Evolutionary conservation across 176 grass and related monocot genomes (phyloP), one percentile per base, ranked within the genome.

Genomic region (Musa itinerans): DNA sequence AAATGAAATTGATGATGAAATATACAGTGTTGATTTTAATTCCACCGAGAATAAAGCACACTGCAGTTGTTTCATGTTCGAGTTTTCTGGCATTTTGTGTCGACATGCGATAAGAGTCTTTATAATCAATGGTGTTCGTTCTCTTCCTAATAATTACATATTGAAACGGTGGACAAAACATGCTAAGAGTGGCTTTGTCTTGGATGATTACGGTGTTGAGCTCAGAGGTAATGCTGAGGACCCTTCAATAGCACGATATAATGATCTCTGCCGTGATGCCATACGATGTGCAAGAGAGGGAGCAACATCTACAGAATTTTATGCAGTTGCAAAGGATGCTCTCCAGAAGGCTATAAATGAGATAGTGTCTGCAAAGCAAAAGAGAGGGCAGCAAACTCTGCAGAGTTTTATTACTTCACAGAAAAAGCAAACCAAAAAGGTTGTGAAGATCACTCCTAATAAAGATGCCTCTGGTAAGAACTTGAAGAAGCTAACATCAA

Each of bases 151-250:
- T 69, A 73, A 86, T 66, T 93, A 89, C 80, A 87, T 94, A 34
- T 78, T 99, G 80, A 94, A 93, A 88, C 86, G 88, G 75, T 99
- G 95, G 95, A 89, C 95, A 69, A 99, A 87, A 19, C 86, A 99
- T 91, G 88, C 84, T 54, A 93, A 93, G 87, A 89, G 77, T 69
- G 81, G 55, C 64, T 53, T 34, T 80, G 73, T 74, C 49, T 78
- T 87, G 79, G 86, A 91, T 87, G 72, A 59, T 52, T 79, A 81
- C 34, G 90, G 83, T 81, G 51, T 86, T 76, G 90, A 91, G 71
- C 82, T 93, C 29, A 91, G 87, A 77, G 78, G 64, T 78, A 83
- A 48, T 23, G 20, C 50, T 76, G 88, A 91, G 8, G 86, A 94
- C 55, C 84, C 70, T 81, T 68, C 83, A 70, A 78, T 76, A 56